Base-by-base conservation (phyloP, 2,329 filamentous ascomycete genomes). In the Exophiala sideris region DNA sequence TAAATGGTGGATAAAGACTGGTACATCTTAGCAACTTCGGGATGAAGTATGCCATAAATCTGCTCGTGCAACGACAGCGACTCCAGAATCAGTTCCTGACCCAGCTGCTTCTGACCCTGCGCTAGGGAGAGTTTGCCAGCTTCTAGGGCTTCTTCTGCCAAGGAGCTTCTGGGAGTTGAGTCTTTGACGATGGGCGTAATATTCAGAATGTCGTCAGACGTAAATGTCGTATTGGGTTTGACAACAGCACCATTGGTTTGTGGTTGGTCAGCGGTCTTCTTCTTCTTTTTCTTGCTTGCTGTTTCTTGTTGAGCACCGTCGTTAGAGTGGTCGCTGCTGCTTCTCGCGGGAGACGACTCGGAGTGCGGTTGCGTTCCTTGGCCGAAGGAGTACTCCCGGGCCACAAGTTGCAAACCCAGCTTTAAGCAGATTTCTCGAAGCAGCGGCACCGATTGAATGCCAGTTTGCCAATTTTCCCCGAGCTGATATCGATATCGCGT, bases 31-130 rank as follows among this genome's bases (percentile, higher is more conserved):
- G 92, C 94, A 56, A 97, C 92, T 73, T 99, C 94, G 1, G 94
- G 91, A 69, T 99, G 94, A 21, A 99, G 80, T 53, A 97, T 95
- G 57, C 94, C 94, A 67, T 99, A 99, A 63, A 99, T 97, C 72
- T 99, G 94, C 78, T 99, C 94, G 67, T 99, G 92, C 40, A 99
- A 78, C 42, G 94, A 96, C 57, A 99, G 77, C 35, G 91, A 96
- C 73, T 99, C 94, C n/a, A 97, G 77, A 29, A 99, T 82, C 52
- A 99, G 81, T 72, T 99, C 94, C 72, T 96, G 91, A 38, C 94
- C 94, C 42, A 99, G 83, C 73, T 96, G 94, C 75, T 89, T 92
- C 77, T 99, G 91, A 69, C 89, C 87, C 70, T 97, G 92, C 65
- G 94, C 84, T 57, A 99, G 85, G n/a, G 92, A 96, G 68, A 99